phyloP scores from a whole-genome alignment of 2,329 filamentous ascomycete species.

The Furcasterigmium furcatum region DNA sequence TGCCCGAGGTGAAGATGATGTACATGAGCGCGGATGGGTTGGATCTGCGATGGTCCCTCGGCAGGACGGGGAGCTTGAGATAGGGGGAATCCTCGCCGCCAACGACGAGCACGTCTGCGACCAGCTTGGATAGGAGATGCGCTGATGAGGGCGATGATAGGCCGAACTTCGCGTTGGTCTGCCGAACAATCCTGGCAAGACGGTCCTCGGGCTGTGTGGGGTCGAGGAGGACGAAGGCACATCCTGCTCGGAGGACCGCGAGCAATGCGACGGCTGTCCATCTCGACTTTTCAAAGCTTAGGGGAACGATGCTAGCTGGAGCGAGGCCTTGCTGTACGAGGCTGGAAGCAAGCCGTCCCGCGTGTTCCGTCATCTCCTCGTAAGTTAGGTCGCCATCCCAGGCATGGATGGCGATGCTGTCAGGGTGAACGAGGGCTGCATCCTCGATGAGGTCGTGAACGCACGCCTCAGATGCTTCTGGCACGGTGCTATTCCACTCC shows the following conservation, averaged over 20 bases:
- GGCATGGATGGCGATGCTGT: conserved; percentile 9
- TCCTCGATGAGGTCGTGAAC: conserved; percentile 2
- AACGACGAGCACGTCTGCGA: no score
- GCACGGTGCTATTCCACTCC: neutral
- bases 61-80: no score
- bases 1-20: conserved; percentile 19
- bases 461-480: neutral
- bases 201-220: conserved; percentile 6
- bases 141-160: no score
- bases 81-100: no score
- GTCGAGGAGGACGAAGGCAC: conserved; percentile 4
- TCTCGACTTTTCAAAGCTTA: conserved; percentile 7
- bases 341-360: no score
- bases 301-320: no score
- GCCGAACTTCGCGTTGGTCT: no score
- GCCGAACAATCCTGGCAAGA: neutral
- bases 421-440: neutral
- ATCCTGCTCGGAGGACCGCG: conserved; percentile 4
- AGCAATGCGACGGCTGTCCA: conserved; percentile 6
- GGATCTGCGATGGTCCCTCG: no score
- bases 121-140: no score
- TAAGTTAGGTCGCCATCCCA: conserved; percentile 19
- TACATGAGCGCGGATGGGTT: conserved; percentile 4
- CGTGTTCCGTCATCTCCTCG: neutral
- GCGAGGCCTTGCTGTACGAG: no score